Evolutionary conservation across 176 grass and related monocot species (phyloP).

Genomic region (Juncus inflexus): DNA sequence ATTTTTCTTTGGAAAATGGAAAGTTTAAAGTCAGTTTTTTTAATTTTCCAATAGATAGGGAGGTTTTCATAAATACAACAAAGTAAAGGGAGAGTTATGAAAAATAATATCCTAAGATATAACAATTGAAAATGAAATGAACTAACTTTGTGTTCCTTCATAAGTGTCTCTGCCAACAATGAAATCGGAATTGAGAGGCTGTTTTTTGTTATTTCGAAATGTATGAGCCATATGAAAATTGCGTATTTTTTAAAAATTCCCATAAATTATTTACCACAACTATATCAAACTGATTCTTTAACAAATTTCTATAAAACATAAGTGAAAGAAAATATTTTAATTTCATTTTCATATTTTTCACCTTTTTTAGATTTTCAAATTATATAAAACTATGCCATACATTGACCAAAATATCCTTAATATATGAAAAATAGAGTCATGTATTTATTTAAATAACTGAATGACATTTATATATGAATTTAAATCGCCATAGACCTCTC

Average conservation of each 20-base stretch:
- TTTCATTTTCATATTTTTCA: neutral
- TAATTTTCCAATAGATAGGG: too few relatives aligned
- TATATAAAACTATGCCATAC: neutral
- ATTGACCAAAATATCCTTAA: neutral
- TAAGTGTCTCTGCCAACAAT: slow-evolving; percentile 66
- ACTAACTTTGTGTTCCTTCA: slow-evolving; percentile 59
- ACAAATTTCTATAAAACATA: slow-evolving; percentile 69
- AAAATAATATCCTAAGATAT: too few relatives aligned
- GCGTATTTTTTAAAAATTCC: slow-evolving; percentile 69
- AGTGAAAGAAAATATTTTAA: slow-evolving; percentile 32
- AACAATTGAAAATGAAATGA: too few relatives aligned
- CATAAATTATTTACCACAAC: slow-evolving; percentile 66
- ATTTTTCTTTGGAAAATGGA: too few relatives aligned
- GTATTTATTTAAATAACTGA: slow-evolving; percentile 41
- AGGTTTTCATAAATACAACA: too few relatives aligned
- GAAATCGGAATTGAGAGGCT: slow-evolving; percentile 92
- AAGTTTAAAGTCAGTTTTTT: too few relatives aligned
- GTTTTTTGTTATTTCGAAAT: slow-evolving; percentile 88
- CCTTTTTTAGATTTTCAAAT: neutral
- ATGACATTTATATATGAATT: slow-evolving; percentile 61
- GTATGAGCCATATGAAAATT: slow-evolving; percentile 78
- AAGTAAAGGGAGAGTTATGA: too few relatives aligned
- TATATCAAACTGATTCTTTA: slow-evolving; percentile 65
- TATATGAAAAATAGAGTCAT: neutral
- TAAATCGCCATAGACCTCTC: slow-evolving; percentile 71